phyloP scores from a whole-genome alignment of 2,329 filamentous ascomycete species.

The Thelonectria olida region DNA sequence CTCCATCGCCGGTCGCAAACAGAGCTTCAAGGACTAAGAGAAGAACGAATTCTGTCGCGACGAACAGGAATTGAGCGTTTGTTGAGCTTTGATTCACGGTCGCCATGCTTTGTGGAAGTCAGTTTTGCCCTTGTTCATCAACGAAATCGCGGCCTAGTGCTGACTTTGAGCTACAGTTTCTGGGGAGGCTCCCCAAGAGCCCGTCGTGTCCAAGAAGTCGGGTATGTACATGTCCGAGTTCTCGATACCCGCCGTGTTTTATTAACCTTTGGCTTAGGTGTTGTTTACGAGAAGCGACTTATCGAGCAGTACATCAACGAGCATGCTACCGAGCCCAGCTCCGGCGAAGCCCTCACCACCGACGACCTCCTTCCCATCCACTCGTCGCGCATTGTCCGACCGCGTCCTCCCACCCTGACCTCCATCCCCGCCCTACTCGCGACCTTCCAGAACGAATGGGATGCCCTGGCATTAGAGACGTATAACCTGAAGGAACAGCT shows the following conservation, averaged over 20 bases:
- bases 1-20: conserved; percentile 38
- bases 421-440: conserved; percentile 95
- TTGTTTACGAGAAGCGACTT: conserved; percentile 92
- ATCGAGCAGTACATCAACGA: conserved; percentile 96
- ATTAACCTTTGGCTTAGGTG: conserved; percentile 61
- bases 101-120: conserved; percentile 61
- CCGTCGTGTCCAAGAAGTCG: conserved; percentile 94
- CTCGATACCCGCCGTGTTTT: not conserved
- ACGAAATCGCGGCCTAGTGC: conserved; percentile 16
- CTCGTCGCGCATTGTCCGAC: conserved; percentile 82
- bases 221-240: conserved; percentile 62
- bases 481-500: conserved; percentile 92
- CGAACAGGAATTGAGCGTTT: conserved; percentile 43
- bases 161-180: conserved; percentile 71
- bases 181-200: conserved; percentile 93
- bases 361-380: conserved; percentile 92
- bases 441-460: conserved; percentile 98
- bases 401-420: conserved; percentile 90
- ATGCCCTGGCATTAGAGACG: conserved; percentile 88
- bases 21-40: conserved; percentile 34
- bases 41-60: conserved; percentile 32
- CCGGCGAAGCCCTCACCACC: conserved; percentile 81
- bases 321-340: conserved; percentile 91
- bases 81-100: conserved; percentile 39
- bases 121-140: conserved; percentile 26